These are phyloP conservation scores for Simplicillium aogashimaense DNA, from an alignment of 2,329 filamentous ascomycete species.

Conservation along the genomic window DNA sequence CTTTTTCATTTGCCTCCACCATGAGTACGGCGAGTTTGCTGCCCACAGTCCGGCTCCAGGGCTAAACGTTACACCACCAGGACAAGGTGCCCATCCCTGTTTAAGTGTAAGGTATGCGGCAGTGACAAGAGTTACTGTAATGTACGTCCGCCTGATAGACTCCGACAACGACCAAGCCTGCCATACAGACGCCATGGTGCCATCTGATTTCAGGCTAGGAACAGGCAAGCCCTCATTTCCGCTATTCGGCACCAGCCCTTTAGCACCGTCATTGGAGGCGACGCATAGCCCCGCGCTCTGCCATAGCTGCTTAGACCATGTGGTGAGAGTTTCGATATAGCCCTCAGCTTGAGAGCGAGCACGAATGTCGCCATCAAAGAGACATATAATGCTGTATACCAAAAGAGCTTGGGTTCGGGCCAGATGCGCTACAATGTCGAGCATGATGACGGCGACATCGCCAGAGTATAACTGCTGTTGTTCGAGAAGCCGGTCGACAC, in stretches of 20 bases:
- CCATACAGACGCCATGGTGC: constrained; percentile 7
- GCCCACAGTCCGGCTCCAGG: constrained; percentile 11
- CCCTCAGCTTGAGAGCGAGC: constrained; percentile 3
- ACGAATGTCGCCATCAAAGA: constrained; percentile 6
- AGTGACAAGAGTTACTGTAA: constrained; percentile 8
- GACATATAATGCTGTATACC: constrained; percentile 3
- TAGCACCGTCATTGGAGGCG: not conserved
- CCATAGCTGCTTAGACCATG: constrained; percentile 1
- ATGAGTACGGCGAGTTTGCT: constrained; percentile 7
- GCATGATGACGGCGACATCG: not conserved
- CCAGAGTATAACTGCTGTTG: constrained; percentile 1
- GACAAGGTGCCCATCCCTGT: constrained; percentile 8
- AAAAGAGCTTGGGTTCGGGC: constrained; percentile 4
- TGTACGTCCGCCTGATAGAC: constrained; percentile 13
- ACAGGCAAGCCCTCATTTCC: not conserved
- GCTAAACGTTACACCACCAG: constrained; percentile 13
- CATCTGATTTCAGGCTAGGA: not conserved
- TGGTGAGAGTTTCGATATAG: not conserved
- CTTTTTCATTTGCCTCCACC: constrained; percentile 1
- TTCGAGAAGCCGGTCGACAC: constrained; percentile 2
- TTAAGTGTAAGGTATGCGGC: constrained; percentile 8
- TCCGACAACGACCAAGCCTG: constrained; percentile 13
- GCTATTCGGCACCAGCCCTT: not conserved
- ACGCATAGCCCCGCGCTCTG: not conserved
- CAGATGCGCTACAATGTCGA: constrained; percentile 3